phyloP scores from a whole-genome alignment of 2,329 filamentous ascomycete species.

The Raffaelea albimanens region DNA sequence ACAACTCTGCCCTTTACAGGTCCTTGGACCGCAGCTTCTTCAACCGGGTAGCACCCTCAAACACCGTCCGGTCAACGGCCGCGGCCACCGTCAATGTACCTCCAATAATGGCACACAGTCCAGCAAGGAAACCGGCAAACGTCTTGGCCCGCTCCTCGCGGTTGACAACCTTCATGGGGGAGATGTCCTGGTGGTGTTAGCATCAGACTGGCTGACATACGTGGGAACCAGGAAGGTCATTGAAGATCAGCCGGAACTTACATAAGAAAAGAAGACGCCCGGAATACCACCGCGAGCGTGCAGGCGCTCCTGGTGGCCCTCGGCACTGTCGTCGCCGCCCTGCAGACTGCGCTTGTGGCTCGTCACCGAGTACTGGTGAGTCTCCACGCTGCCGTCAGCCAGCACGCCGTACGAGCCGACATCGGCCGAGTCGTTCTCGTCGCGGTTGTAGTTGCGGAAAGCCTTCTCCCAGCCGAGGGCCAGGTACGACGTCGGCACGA shows the following conservation, averaged over 20 bases:
- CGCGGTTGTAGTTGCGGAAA: constrained; percentile 23
- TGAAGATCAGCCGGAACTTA: constrained; percentile 37
- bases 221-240: background rate
- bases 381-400: constrained; percentile 76
- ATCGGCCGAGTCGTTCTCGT: constrained; percentile 43
- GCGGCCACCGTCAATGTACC: constrained; percentile 94
- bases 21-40: constrained; percentile 75
- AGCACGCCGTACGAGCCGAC: constrained; percentile 60
- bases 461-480: constrained; percentile 78
- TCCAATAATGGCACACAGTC: constrained; percentile 87
- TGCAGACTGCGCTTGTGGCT: constrained; percentile 84
- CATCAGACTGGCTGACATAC: background rate
- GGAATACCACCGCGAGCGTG: constrained; percentile 90
- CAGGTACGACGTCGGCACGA: constrained; percentile 90
- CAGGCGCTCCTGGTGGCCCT: constrained; percentile 84
- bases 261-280: constrained; percentile 96
- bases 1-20: constrained; percentile 24
- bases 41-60: constrained; percentile 74
- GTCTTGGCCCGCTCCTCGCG: constrained; percentile 82
- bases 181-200: constrained; percentile 63
- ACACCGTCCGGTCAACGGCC: constrained; percentile 81
- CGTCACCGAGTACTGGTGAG: constrained; percentile 96
- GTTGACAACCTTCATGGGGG: constrained; percentile 99
- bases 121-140: constrained; percentile 85
- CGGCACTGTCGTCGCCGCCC: constrained; percentile 74